These are phyloP conservation scores for Pseudocercospora cruenta DNA, from an alignment of 2,329 filamentous ascomycete genomes.

Conservation along the genomic window DNA sequence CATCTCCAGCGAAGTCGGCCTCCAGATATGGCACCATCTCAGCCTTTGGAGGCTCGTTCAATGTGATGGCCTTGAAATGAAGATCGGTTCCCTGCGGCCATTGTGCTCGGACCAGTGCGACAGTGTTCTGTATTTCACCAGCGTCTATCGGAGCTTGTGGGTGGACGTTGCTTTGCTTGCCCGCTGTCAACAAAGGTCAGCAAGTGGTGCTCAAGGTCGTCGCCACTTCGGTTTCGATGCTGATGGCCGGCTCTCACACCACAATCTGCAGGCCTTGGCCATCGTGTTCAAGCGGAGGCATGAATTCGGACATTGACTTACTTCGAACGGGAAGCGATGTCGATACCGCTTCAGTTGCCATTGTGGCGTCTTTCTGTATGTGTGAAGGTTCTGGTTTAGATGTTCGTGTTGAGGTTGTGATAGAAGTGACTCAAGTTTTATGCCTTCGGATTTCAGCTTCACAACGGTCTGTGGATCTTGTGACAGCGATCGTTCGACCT, in stretches of 20 bases:
- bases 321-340: conserved; percentile 30
- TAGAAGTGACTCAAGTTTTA: not conserved
- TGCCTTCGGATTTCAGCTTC: not conserved
- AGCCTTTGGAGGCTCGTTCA: conserved; percentile 41
- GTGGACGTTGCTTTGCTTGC: conserved; percentile 45
- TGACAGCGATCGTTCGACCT: not conserved
- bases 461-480: not conserved
- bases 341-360: conserved; percentile 26
- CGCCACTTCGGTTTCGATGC: not conserved
- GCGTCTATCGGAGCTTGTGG: conserved; percentile 63
- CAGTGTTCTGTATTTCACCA: conserved; percentile 59
- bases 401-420: not conserved
- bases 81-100: conserved; percentile 61
- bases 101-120: conserved; percentile 53
- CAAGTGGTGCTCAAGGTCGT: not conserved
- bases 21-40: conserved; percentile 39
- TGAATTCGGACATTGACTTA: not conserved
- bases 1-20: conserved; percentile 42
- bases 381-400: not conserved
- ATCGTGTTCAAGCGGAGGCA: too few relatives aligned
- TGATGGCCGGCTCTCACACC: not conserved
- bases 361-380: conserved; percentile 6
- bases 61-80: conserved; percentile 67
- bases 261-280: not conserved
- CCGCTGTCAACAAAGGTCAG: conserved; percentile 1